Base-by-base conservation (phyloP, 2,329 filamentous ascomycete genomes). In the Orbilia quercus region DNA sequence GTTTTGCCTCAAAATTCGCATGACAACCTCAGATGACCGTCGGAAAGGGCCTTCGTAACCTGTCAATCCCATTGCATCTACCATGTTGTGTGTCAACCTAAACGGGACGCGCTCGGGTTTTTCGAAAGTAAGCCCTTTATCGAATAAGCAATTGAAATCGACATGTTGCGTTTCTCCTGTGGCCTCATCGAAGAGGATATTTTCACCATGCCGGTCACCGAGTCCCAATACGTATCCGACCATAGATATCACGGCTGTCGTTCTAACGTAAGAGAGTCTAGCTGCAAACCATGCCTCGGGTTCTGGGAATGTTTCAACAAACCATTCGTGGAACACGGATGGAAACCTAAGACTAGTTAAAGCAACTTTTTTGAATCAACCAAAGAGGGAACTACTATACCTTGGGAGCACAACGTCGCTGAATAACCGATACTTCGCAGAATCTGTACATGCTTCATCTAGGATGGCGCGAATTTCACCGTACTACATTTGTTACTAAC, bases 211-310 rank as follows among this genome's bases (percentile, higher is more conserved):
- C 2, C 95, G 89, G 81, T 99, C 95, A 40, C 95, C 95, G 0
- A 99, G 83, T 72, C 88, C 95, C 2, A 99, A 86, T 53, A 98
- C 93, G 65, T 96, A 96, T 54, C 95, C 95, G 2, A 96, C 92
- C 87, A 99, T 99, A n/a, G 92, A 96, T 93, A 99, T 99, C 76
- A 99, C 95, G 9, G 96, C 95, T 78, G 91, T 94, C 0, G 95
- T 96, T 2, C 95, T 88, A 1, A 95, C 96, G 81, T 98, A 99
- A 50, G 89, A 87, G 47, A 98, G 84, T 6, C 95, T 88, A 7
- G 94, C 93, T 1, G 88, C 86, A 80, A 99, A 96, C 95, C 95
- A 99, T 0, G 89, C 85, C 11, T 91, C 91, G 2, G 96, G 93
- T 79, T 96, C 92, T 0, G 95, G 92, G 79, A 97, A 99, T 77